Evolutionary conservation across 768 basidiomycete species (phyloP).

Genomic region (Amyloporia xantha): DNA sequence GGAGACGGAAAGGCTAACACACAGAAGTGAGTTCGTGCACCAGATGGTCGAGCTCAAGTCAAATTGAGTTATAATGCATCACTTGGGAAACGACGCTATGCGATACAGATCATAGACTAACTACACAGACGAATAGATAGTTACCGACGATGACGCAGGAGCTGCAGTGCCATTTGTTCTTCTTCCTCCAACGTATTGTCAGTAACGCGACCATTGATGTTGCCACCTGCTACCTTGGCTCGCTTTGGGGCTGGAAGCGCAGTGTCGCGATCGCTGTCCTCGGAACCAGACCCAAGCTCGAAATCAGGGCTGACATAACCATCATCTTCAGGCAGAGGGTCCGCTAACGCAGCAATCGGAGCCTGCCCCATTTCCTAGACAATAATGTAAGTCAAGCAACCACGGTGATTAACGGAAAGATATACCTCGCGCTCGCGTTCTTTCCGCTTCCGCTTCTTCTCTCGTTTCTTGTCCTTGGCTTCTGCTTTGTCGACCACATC

Average conservation of each 20-base stretch:
- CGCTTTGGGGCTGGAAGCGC: conserved; percentile 12
- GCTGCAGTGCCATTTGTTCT: conserved; percentile 16
- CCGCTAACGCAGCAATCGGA: conserved; percentile 9
- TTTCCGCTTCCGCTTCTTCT: conserved; percentile 91
- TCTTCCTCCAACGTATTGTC: conserved; percentile 12
- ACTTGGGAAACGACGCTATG: too few relatives aligned
- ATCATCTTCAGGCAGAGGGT: conserved; percentile 39
- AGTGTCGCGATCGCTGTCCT: conserved; percentile 4
- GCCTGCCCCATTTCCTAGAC: conserved; percentile 16
- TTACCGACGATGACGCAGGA: conserved; percentile 15
- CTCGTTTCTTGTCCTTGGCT: conserved; percentile 81
- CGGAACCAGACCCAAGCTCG: conserved; percentile 26
- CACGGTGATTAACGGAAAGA: neutral
- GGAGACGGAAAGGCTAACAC: too few relatives aligned
- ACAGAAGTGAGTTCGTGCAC: too few relatives aligned
- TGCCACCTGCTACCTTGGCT: neutral
- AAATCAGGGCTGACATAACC: conserved; percentile 72
- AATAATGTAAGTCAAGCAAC: conserved; percentile 5
- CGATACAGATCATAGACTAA: neutral
- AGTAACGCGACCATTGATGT: neutral
- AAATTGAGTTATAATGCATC: too few relatives aligned
- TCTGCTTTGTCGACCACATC: conserved; percentile 76
- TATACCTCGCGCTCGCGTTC: conserved; percentile 47
- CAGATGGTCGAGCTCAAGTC: too few relatives aligned
- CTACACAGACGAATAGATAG: neutral